Base-by-base conservation (phyloP, 2,329 filamentous ascomycete species). In the Geosmithia flava region DNA sequence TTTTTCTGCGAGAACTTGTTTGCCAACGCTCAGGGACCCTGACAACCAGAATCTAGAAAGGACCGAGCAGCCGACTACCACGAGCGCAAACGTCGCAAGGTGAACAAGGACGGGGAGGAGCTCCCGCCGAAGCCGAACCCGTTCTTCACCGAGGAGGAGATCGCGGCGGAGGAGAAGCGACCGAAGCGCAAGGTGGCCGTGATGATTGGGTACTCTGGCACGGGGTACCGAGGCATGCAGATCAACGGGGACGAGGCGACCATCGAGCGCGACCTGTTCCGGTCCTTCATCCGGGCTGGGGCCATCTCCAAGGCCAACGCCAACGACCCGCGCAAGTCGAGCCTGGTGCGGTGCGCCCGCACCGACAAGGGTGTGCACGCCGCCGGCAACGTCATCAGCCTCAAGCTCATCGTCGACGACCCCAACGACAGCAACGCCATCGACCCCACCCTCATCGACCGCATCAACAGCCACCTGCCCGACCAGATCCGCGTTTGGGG, bases 291-390 rank as follows among this genome's bases (percentile, higher is more conserved):
- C 52, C 80, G 81, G 3, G 90, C 93, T 3, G 87, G 90, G 17
- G 90, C 93, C 40, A 95, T 98, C 52, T 94, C 90, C 45, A 97
- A 97, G 66, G 88, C 88, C 52, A 98, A 98, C 61, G 93, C 93
- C 20, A 83, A 95, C 57, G 93, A 98, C 61, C 93, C 91, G 3
- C 95, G 94, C 66, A 98, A 98, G 67, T 95, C 89, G 2, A 90
- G 88, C 47, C 78, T 98, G 44, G 87, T 95, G 48, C 84, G 93
- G 54, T 98, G 93, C 65, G 93, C 93, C 3, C 78, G 93, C 53
- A 98, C 93, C 0, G 93, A 98, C 69, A 98, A 97, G 71, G 93
- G 93, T 48, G 91, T 97, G 2, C 91, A 97, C 64, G 91, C 91
- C 1, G 91, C 91, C 1, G 93, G 91, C 47, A 97, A 97, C 60